Base-by-base conservation (phyloP, 768 basidiomycete species). In the Amanita rimosa region DNA sequence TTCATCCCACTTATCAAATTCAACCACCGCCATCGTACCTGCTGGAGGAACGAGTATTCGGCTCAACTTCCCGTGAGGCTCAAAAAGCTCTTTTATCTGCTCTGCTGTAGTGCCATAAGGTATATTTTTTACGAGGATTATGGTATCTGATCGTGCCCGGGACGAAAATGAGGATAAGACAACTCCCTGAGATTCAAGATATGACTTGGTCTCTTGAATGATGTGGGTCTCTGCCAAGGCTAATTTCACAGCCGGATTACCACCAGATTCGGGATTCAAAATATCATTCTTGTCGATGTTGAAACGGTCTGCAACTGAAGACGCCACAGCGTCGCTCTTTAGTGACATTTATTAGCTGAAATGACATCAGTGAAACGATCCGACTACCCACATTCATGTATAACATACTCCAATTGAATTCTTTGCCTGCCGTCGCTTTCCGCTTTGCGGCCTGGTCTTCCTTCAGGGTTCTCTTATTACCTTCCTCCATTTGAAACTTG, bases 191-290 rank as follows among this genome's bases (percentile, higher is more conserved):
- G 76, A 72, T 59, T 93, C 89, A 14, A 97, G 78, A 63, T 89
- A 96, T 0, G 81, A 65, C 60, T 95, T 96, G 1, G 94, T 98
- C 63, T 98, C 95, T 52, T 87, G 79, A 50, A 99, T 93, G 63
- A 98, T 81, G 56, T 93, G 89, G 14, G 96, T 96, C 64, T 99
- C 96, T 0, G 96, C 95, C 34, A 98, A 71, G 0, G 96, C 95
- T 34, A 98, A 81, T 62, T 94, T 96, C 50, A 97, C 92, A 2
- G 95, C 93, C 0, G 87, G 79, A 53, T 83, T 83, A 47, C 78
- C 77, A 1, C 79, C 79, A 0, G 67, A 67, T 51, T 91, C 86
- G 0, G 90, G 81, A 60, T 90, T 89, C 48, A 98, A 72, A 19
- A 99, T 85, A 26, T 88, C 85, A 1, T 90, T 70, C 66, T 98